Evolutionary conservation across 352 stramenopile species (phyloP).

Genomic region (Globisporangium perplexum): DNA sequence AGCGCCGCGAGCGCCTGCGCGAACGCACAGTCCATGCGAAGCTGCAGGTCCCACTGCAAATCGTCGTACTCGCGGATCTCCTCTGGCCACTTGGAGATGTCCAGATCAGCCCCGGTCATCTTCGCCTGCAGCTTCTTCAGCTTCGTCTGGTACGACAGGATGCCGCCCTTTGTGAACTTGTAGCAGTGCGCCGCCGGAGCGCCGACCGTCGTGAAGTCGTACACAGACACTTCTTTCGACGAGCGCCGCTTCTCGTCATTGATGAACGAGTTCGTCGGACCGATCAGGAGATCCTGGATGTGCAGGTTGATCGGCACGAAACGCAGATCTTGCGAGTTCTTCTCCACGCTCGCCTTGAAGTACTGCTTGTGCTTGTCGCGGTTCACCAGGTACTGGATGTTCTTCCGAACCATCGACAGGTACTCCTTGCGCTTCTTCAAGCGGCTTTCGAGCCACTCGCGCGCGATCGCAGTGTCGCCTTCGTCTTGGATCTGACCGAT

Average conservation of each 20-base stretch:
- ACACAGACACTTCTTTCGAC: conserved; percentile 79
- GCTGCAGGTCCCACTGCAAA: conserved; percentile 79
- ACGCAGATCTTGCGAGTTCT: conserved; percentile 72
- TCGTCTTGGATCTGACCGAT: conserved; percentile 87
- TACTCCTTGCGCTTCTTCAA: conserved; percentile 80
- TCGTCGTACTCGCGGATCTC: conserved; percentile 82
- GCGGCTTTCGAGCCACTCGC: conserved; percentile 77
- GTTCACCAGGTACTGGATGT: conserved; percentile 83
- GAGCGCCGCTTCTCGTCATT: conserved; percentile 71
- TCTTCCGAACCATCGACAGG: conserved; percentile 70
- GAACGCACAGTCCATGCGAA: conserved; percentile 80
- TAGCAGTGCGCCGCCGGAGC: conserved; percentile 75
- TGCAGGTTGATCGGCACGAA: conserved; percentile 88
- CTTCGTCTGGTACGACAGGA: conserved; percentile 70
- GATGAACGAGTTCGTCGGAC: conserved; percentile 77
- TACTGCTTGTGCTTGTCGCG: conserved; percentile 87
- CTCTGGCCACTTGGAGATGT: conserved; percentile 74
- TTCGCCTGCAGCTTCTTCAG: conserved; percentile 82
- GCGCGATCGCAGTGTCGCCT: conserved; percentile 62
- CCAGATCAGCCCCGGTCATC: conserved; percentile 57
- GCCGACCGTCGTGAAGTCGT: conserved; percentile 85
- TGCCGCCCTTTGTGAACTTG: conserved; percentile 86
- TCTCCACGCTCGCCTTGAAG: conserved; percentile 87
- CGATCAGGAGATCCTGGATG: conserved; percentile 81
- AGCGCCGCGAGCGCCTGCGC: conserved; percentile 69